phyloP scores from a whole-genome alignment of 257 asterid genomes.

The Gentiana straminea region DNA sequence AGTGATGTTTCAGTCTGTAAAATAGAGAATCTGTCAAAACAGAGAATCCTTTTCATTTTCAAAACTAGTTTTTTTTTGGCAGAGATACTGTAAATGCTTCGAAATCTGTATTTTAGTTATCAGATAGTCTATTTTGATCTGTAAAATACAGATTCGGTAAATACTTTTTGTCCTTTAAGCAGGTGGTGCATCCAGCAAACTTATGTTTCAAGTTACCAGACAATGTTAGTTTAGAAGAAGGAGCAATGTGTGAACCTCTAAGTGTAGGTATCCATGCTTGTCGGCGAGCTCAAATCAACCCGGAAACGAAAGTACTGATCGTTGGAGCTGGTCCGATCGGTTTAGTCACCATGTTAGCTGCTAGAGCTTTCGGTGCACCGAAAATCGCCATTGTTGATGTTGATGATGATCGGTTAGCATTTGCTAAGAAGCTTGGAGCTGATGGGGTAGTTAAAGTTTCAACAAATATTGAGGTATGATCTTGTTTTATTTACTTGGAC shows the following conservation, averaged over 20 bases:
- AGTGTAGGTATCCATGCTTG: slow-evolving; percentile 97
- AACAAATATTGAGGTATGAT: slow-evolving; percentile 37
- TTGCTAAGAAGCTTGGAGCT: slow-evolving; percentile 79
- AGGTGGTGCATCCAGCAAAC: slow-evolving; percentile 93
- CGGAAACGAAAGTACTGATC: slow-evolving; percentile 71
- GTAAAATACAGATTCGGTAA: too few relatives aligned
- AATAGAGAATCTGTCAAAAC: too few relatives aligned
- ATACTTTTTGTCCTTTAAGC: slow-evolving; percentile 1
- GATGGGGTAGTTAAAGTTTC: slow-evolving; percentile 62
- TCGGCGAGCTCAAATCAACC: slow-evolving; percentile 78
- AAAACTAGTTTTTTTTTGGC: too few relatives aligned
- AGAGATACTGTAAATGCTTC: too few relatives aligned
- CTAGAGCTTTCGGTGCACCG: slow-evolving; percentile 91
- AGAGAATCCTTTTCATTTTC: too few relatives aligned
- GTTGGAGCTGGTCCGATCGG: slow-evolving; percentile 97
- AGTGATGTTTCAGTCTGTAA: too few relatives aligned
- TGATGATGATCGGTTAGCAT: slow-evolving; percentile 61
- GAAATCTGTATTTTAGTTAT: too few relatives aligned
- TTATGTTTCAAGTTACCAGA: slow-evolving; percentile 87
- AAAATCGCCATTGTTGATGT: slow-evolving; percentile 66
- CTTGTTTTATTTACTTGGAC: neutral
- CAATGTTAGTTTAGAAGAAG: slow-evolving; percentile 84
- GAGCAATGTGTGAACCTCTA: slow-evolving; percentile 96
- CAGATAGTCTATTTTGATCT: too few relatives aligned
- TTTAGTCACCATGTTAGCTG: slow-evolving; percentile 67